Evolutionary conservation across 177 flowering plant genomes (phyloP).

Genomic region (Vitis hybrid): DNA sequence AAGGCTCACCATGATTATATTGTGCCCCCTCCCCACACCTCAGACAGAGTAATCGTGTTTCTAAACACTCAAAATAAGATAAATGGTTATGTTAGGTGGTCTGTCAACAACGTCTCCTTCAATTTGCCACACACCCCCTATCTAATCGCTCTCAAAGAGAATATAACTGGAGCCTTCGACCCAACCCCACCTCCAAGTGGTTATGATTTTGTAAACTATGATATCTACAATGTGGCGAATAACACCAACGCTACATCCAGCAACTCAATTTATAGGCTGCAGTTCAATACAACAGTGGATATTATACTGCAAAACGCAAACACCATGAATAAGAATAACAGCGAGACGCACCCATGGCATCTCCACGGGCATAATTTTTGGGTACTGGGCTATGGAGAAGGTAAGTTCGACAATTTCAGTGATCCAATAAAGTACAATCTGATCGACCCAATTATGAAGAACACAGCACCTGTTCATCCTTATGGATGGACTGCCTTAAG

Average conservation of each 20-base stretch:
- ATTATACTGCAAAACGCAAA: conserved; percentile 81
- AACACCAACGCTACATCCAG: conserved; percentile 8
- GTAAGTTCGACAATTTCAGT: conserved; percentile 52
- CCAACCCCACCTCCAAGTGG: too few relatives aligned
- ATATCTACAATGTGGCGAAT: too few relatives aligned
- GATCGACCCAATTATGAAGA: too few relatives aligned
- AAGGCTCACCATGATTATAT: too few relatives aligned
- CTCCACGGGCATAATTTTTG: conserved; percentile 95
- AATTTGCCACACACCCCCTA: conserved; percentile 77
- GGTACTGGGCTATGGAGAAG: conserved; percentile 82
- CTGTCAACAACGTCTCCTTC: conserved; percentile 82
- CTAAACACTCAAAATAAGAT: conserved; percentile 80
- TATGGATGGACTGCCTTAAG: too few relatives aligned
- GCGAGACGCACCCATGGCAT: conserved; percentile 99
- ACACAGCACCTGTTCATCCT: too few relatives aligned
- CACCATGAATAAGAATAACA: conserved; percentile 39
- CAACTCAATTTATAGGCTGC: conserved; percentile 49
- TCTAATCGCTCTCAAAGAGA: conserved; percentile 60
- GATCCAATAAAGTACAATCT: conserved; percentile 31
- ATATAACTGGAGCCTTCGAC: too few relatives aligned
- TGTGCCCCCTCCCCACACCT: conserved; percentile 17
- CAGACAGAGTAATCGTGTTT: conserved; percentile 59
- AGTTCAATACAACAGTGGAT: conserved; percentile 76
- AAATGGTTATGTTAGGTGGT: conserved; percentile 53
- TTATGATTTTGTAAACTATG: too few relatives aligned